A percentile compares a stretch with the other conserved stretches of the same genome.
Evolutionary conservation across 371 early-diverging fungal species (phyloP).

Genomic region (Actinomortierella ambigua): DNA sequence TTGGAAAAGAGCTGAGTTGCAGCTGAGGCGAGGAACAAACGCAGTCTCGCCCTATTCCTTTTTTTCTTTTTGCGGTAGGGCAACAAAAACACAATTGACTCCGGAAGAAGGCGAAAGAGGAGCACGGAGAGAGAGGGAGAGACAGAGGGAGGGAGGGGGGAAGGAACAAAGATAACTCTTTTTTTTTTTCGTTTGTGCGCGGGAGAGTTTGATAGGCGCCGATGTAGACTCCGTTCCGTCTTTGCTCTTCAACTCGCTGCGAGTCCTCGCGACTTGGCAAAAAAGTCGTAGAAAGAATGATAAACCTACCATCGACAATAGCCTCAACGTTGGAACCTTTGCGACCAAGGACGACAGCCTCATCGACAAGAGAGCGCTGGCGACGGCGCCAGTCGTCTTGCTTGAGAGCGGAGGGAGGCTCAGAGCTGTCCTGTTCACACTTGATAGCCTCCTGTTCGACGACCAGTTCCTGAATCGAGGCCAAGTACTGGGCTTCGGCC

Average conservation of each 20-base stretch:
- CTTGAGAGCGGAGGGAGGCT: constrained; percentile 23
- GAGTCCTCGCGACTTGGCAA: not conserved
- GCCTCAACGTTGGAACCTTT: constrained; percentile 47
- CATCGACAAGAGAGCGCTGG: constrained; percentile 42
- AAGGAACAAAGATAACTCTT: not conserved
- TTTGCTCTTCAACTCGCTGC: too few species aligned
- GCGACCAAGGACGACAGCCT: constrained; percentile 45
- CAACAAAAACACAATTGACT: too few species aligned
- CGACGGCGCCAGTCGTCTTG: constrained; percentile 45
- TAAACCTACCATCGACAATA: constrained; percentile 41
- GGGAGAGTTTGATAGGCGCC: not conserved
- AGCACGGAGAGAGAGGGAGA: not conserved
- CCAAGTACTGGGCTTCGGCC: constrained; percentile 49
- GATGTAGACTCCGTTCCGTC: too few species aligned
- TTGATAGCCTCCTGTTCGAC: constrained; percentile 34
- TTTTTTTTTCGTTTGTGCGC: constrained; percentile 14
- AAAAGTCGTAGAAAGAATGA: not conserved
- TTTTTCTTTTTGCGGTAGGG: too few species aligned
- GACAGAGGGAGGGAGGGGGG: not conserved
- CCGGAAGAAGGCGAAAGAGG: not conserved
- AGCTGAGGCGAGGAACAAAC: too few species aligned
- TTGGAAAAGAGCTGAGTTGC: too few species aligned
- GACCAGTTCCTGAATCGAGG: constrained; percentile 37
- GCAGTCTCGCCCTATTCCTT: too few species aligned
- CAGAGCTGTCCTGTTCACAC: constrained; percentile 1